Conservation (phyloP, 768 basidiomycete genomes). For the Amyloporia xantha region DNA sequence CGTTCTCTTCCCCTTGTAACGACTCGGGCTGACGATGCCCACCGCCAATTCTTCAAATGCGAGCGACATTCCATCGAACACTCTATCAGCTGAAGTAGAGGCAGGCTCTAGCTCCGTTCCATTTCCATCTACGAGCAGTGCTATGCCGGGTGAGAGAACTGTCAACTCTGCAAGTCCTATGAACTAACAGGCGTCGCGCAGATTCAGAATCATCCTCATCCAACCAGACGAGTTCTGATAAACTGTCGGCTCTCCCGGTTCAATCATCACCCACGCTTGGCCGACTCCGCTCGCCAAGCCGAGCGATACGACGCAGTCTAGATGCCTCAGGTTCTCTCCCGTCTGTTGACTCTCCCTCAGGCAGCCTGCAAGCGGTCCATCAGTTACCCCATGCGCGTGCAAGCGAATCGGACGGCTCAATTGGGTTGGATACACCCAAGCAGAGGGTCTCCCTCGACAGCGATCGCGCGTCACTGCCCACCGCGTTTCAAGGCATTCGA, state of each 20-base stretch:
- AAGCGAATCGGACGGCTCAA: slow-evolving; percentile 31
- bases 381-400: slow-evolving; percentile 15
- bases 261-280: slow-evolving; percentile 28
- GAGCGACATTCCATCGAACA: neutral
- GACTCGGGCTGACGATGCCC: neutral
- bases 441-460: slow-evolving; percentile 54
- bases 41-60: neutral
- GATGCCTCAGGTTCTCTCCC: slow-evolving; percentile 39
- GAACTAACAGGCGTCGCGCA: slow-evolving; percentile 1
- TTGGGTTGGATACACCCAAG: slow-evolving; percentile 37
- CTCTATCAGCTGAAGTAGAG: neutral
- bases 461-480: slow-evolving; percentile 36
- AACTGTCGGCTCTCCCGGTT: slow-evolving; percentile 33
- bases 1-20: neutral
- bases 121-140: slow-evolving; percentile 10
- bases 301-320: slow-evolving; percentile 26
- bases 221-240: slow-evolving; percentile 38
- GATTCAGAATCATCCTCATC: slow-evolving; percentile 24
- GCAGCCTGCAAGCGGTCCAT: slow-evolving; percentile 13
- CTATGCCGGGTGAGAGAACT: neutral
- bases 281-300: slow-evolving; percentile 28
- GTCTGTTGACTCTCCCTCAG: slow-evolving; percentile 26
- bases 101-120: slow-evolving; percentile 12
- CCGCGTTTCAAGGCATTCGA: slow-evolving; percentile 29
- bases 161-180: neutral